phyloP scores from a whole-genome alignment of 1,284 basidiomycete genomes.

The Polyporus tsugae region DNA sequence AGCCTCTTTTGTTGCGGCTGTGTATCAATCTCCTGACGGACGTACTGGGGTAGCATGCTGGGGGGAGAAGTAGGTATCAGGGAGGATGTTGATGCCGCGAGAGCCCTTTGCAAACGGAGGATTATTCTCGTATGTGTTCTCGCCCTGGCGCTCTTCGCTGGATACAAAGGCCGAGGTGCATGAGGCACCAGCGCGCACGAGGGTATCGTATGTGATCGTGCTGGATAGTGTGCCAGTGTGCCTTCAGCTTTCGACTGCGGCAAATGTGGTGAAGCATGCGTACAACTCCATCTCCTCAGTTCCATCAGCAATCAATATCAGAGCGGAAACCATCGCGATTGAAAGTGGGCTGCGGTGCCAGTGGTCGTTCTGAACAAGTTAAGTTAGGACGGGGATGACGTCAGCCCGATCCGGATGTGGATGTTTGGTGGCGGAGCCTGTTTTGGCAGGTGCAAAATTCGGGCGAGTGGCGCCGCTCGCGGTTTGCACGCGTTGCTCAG shows the following conservation, averaged over 20 bases:
- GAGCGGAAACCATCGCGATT: slow-evolving; percentile 58
- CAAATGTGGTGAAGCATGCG: slow-evolving; percentile 34
- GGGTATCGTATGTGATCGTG: slow-evolving; percentile 81
- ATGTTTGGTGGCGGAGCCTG: neutral
- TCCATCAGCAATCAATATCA: slow-evolving; percentile 87
- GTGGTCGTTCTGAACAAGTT: neutral
- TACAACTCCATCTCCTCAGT: slow-evolving; percentile 93
- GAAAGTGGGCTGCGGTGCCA: neutral
- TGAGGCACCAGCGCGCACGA: slow-evolving; percentile 75
- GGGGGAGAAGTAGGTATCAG: slow-evolving; percentile 66
- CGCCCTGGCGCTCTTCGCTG: slow-evolving; percentile 37
- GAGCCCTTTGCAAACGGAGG: slow-evolving; percentile 69
- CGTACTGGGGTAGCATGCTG: slow-evolving; percentile 40
- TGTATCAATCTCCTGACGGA: neutral
- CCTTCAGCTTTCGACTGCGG: neutral
- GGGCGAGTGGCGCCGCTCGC: neutral
- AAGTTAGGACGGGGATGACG: slow-evolving; percentile 14
- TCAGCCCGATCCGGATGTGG: neutral
- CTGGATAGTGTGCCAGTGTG: slow-evolving; percentile 44
- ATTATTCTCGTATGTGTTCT: slow-evolving; percentile 23
- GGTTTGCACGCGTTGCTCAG: neutral
- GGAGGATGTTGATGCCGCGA: slow-evolving; percentile 77
- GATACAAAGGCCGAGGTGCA: slow-evolving; percentile 73
- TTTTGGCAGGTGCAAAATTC: slow-evolving; percentile 3
- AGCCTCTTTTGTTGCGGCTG: too few species aligned